Conservation (phyloP, 108 stramenopile genomes). For the Stephanodiscus triporus region DNA sequence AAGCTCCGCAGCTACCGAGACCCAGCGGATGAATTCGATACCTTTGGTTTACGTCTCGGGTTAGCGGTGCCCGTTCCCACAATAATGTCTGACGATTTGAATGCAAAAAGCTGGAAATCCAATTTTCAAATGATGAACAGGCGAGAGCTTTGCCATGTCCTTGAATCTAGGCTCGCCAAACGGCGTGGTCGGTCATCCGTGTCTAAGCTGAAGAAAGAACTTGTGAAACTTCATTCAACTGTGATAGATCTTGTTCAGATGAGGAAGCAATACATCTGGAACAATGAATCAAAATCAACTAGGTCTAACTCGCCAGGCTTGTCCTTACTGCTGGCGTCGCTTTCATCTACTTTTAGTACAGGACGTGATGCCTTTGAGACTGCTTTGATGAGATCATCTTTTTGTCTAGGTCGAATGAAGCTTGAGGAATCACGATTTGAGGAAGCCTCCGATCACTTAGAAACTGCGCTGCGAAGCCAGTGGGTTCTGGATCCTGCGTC, state of each 20-base stretch:
- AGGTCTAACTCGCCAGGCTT: slow-evolving; percentile 13
- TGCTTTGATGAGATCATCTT: slow-evolving; percentile 35
- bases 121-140: slow-evolving; percentile 48
- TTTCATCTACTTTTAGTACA: slow-evolving; percentile 20
- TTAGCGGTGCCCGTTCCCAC: slow-evolving; percentile 37
- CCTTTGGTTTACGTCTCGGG: slow-evolving; percentile 26
- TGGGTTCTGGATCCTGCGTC: slow-evolving; percentile 47
- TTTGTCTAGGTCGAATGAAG: slow-evolving; percentile 25
- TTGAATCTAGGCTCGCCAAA: slow-evolving; percentile 20
- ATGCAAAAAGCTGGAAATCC: slow-evolving; percentile 11
- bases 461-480: slow-evolving; percentile 36
- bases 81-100: slow-evolving; percentile 29
- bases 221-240: slow-evolving; percentile 33
- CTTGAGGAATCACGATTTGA: slow-evolving; percentile 28
- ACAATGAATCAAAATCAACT: neutral
- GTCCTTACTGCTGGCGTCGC: slow-evolving; percentile 18
- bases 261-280: slow-evolving; percentile 20
- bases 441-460: slow-evolving; percentile 40
- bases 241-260: slow-evolving; percentile 33
- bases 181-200: neutral
- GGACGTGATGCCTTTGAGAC: slow-evolving; percentile 31
- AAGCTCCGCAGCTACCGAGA: slow-evolving; percentile 17
- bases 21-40: slow-evolving; percentile 28
- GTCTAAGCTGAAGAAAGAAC: slow-evolving; percentile 32
- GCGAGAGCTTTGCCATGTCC: slow-evolving; percentile 33